Percentiles rank a stretch among this genome's conserved stretches.
Evolutionary conservation across 306 rosid genomes (phyloP).

Genomic region (Vicia villosa): DNA sequence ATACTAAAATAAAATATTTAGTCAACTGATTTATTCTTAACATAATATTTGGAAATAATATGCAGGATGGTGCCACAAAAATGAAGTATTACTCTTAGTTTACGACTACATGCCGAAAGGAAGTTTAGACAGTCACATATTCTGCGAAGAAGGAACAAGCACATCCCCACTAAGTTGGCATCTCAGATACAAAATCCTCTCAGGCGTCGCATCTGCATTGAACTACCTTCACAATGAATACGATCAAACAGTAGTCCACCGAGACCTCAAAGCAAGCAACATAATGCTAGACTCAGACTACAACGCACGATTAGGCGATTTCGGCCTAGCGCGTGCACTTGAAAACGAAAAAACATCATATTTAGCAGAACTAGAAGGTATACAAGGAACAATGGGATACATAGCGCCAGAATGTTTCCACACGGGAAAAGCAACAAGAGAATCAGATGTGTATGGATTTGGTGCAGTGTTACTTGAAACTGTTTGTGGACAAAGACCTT

Average conservation of each 20-base stretch:
- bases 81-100: slow-evolving; percentile 61
- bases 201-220: slow-evolving; percentile 71
- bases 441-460: slow-evolving; percentile 63
- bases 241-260: slow-evolving; percentile 67
- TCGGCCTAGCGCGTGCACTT: slow-evolving; percentile 73
- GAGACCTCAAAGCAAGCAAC: slow-evolving; percentile 81
- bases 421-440: slow-evolving; percentile 70
- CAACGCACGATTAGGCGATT: slow-evolving; percentile 69
- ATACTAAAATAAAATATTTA: too few relatives aligned
- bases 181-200: slow-evolving; percentile 58
- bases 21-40: not conserved
- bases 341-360: slow-evolving; percentile 72
- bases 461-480: slow-evolving; percentile 74
- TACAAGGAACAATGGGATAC: slow-evolving; percentile 81
- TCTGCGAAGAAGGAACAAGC: slow-evolving; percentile 45
- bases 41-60: slow-evolving; percentile 5
- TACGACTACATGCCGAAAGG: slow-evolving; percentile 90
- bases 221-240: slow-evolving; percentile 72
- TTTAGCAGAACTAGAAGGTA: slow-evolving; percentile 54
- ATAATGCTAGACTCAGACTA: slow-evolving; percentile 68
- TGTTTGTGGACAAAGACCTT: slow-evolving; percentile 72
- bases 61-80: slow-evolving; percentile 79
- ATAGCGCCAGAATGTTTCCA: slow-evolving; percentile 85
- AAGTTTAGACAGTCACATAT: slow-evolving; percentile 73
- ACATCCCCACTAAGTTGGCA: slow-evolving; percentile 55